Evolutionary conservation across 352 stramenopile species (phyloP).

Genomic region (Blastocystis sp.): DNA sequence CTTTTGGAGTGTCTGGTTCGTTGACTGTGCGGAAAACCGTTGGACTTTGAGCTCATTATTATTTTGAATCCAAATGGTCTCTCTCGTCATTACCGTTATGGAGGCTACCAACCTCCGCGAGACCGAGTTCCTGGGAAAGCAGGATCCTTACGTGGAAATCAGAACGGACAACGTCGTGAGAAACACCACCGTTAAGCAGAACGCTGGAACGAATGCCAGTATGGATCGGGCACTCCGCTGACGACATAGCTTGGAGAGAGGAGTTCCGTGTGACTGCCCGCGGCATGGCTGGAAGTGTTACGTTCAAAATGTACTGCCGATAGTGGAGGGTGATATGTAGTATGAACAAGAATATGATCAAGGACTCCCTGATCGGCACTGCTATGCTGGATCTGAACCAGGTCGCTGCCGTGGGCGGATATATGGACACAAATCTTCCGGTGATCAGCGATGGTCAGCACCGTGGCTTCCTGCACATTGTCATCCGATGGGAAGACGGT

Average conservation of each 20-base stretch:
- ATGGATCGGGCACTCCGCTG: not conserved
- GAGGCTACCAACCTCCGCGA: slow-evolving; percentile 20
- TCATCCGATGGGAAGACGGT: slow-evolving; percentile 16
- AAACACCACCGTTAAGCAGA: slow-evolving; percentile 1
- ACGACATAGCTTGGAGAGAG: slow-evolving; percentile 24
- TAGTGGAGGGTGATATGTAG: not conserved
- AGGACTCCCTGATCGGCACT: slow-evolving; percentile 33
- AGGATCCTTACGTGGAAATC: slow-evolving; percentile 55
- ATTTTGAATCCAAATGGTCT: not conserved
- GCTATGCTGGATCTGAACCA: not conserved
- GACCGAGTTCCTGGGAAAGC: slow-evolving; percentile 37
- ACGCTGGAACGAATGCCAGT: slow-evolving; percentile 42
- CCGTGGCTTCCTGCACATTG: not conserved
- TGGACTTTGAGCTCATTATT: not conserved
- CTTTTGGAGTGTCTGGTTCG: not conserved
- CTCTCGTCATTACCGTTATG: slow-evolving; percentile 1
- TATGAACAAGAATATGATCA: slow-evolving; percentile 64
- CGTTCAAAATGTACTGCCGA: slow-evolving; percentile 6
- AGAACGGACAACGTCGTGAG: not conserved
- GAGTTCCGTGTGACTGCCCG: not conserved
- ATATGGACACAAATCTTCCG: not conserved
- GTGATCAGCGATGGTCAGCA: not conserved
- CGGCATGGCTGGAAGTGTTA: not conserved
- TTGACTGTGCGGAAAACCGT: not conserved
- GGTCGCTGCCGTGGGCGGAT: slow-evolving; percentile 19